Conservation (phyloP, 371 early-diverging fungal genomes). For the Mucor ambiguus region DNA sequence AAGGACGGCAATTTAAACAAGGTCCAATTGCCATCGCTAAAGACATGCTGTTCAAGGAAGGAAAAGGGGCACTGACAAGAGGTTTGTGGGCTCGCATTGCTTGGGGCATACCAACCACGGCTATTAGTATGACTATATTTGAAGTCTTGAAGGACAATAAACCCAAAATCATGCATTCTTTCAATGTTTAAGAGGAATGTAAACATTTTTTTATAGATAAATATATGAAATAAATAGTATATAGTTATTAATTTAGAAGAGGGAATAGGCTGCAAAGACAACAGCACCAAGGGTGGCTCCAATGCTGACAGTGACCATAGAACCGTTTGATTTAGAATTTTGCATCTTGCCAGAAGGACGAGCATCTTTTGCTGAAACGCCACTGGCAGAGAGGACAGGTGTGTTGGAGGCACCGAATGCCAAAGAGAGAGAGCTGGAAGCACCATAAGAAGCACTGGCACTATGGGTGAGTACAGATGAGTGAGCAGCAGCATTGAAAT, state of each 20-base stretch:
- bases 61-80: constrained; percentile 63
- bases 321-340: constrained; percentile 15
- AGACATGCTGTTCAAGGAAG: constrained; percentile 66
- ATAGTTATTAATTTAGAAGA: constrained; percentile 10
- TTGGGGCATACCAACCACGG: constrained; percentile 73
- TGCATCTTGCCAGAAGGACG: not conserved
- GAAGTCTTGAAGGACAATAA: constrained; percentile 66
- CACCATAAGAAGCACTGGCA: not conserved
- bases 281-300: constrained; percentile 19
- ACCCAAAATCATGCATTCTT: not conserved
- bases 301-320: constrained; percentile 15
- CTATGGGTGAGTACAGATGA: not conserved
- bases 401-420: constrained; percentile 16
- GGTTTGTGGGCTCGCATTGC: constrained; percentile 69
- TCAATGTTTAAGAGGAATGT: not conserved
- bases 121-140: constrained; percentile 77
- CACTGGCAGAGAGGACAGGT: constrained; percentile 7
- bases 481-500: not conserved
- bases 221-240: not conserved
- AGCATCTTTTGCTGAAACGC: constrained; percentile 2
- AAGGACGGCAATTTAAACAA: constrained; percentile 33
- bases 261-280: constrained; percentile 11
- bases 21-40: constrained; percentile 45
- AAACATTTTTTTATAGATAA: constrained; percentile 5
- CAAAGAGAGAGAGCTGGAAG: constrained; percentile 11